Evolutionary conservation across 176 grass and related monocot genomes (phyloP), one percentile per base, ranked within the genome.

Genomic region (Carex parvula): DNA sequence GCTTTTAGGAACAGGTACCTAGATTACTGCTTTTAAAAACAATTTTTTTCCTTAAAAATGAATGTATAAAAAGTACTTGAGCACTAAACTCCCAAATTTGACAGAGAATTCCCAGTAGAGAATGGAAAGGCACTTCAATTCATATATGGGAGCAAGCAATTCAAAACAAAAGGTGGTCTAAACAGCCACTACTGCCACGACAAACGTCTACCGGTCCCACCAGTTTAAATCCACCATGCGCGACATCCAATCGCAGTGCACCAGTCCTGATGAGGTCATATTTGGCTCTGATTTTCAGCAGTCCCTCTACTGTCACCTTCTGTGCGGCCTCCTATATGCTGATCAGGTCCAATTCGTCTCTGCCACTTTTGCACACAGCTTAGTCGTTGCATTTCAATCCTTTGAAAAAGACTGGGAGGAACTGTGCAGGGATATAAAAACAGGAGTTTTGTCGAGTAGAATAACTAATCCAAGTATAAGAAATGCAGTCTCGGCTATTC

Each of bases 301-400:
- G 73, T 92, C 95, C 60, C 84, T 97, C 65, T 97, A 97, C 85
- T 97, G 95, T 87, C 94, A 97, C 89, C 92, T 97, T 64, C 80
- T 97, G 3, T 94, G 92, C 65, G 94, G 94, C 62, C 89, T 97
- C 4, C 80, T 94, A 59, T 71, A 53, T 57, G 70, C 91, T 17
- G 73, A 75, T 73, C 88, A 97, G 35, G 94, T 97, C 15, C 92
- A 91, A 82, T 88, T 89, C 50, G 86, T 97, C 0, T 97, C 84
- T 5, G 89, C 95, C 9, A 94, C 95, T 13, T 97, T 97, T 87
- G 90, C 95, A 0, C 92, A 97, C 78, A 97, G 95, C 92, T 26
- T 94, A 8, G 95, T 97, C 4, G 81, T 87, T 21, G 92, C 95
- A 4, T 97, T 97, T 86, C 92, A 93, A 73, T 91, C 90, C 18